phyloP scores from a whole-genome alignment of 192 early-diverging fungal genomes.

The Coemansia sp. region DNA sequence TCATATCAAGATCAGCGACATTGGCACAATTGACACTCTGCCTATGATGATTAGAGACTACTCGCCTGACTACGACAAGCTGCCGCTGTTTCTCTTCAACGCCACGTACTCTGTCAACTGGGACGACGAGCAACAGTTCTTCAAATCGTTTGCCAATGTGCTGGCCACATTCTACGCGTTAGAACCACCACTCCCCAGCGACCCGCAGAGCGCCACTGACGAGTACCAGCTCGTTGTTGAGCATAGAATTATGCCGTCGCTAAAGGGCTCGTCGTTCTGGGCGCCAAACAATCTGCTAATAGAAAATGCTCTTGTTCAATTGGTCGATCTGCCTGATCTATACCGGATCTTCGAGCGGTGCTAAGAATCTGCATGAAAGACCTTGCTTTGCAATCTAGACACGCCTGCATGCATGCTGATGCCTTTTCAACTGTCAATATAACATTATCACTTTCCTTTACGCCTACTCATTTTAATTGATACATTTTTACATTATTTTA shows the following conservation, averaged over 20 bases:
- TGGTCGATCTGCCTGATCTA: slow-evolving; percentile 85
- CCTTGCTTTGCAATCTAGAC: neutral
- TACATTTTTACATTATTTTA: neutral
- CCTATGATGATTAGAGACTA: slow-evolving; percentile 86
- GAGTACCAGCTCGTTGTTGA: slow-evolving; percentile 69
- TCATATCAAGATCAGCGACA: slow-evolving; percentile 67
- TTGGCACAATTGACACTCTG: slow-evolving; percentile 67
- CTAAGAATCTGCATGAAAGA: slow-evolving; percentile 42
- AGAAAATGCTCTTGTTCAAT: slow-evolving; percentile 67
- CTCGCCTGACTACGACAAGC: slow-evolving; percentile 79
- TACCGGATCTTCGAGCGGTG: slow-evolving; percentile 99
- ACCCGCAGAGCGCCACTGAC: slow-evolving; percentile 44
- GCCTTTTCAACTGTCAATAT: neutral
- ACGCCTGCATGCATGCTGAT: neutral
- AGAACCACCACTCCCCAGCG: slow-evolving; percentile 48
- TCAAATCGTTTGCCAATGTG: slow-evolving; percentile 68
- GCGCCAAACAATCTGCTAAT: slow-evolving; percentile 66
- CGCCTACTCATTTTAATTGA: neutral
- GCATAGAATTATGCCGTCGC: slow-evolving; percentile 80
- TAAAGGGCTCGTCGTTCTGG: slow-evolving; percentile 71
- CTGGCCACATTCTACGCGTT: slow-evolving; percentile 55
- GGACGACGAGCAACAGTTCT: slow-evolving; percentile 84
- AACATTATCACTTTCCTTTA: neutral
- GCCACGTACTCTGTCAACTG: slow-evolving; percentile 85
- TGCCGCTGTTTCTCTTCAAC: slow-evolving; percentile 82